Evolutionary conservation across 352 stramenopile species (phyloP).

Genomic region (Phytophthora pinifolia): DNA sequence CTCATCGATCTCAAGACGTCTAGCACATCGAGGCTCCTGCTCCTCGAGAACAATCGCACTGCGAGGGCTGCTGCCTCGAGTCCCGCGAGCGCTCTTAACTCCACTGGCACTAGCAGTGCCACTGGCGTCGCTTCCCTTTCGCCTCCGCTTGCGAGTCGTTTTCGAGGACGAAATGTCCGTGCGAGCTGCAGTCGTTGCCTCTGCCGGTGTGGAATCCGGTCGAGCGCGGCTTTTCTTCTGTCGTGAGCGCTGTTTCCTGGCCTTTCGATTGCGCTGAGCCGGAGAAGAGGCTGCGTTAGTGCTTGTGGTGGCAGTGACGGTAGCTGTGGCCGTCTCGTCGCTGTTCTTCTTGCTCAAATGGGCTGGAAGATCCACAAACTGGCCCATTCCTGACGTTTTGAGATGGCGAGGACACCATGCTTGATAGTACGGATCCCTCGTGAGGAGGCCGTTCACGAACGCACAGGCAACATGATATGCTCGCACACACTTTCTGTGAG

Average conservation of each 20-base stretch:
- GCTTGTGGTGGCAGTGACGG: slow-evolving; percentile 8
- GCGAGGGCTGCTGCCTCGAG: slow-evolving; percentile 11
- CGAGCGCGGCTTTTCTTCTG: slow-evolving; percentile 25
- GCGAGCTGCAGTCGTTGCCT: slow-evolving; percentile 13
- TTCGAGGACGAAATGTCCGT: slow-evolving; percentile 44
- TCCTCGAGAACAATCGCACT: slow-evolving; percentile 15
- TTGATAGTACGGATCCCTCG: slow-evolving; percentile 61
- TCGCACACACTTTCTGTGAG: slow-evolving; percentile 57
- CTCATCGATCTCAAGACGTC: slow-evolving; percentile 51
- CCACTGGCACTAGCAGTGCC: slow-evolving; percentile 9
- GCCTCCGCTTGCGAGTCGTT: slow-evolving; percentile 52
- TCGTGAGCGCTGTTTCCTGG: slow-evolving; percentile 14
- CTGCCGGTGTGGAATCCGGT: slow-evolving; percentile 31
- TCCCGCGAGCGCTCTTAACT: slow-evolving; percentile 13
- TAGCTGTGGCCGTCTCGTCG: neutral
- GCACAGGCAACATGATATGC: slow-evolving; percentile 77
- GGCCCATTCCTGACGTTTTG: slow-evolving; percentile 64
- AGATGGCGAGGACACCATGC: slow-evolving; percentile 79
- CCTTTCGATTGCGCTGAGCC: slow-evolving; percentile 17
- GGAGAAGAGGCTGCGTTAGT: slow-evolving; percentile 12
- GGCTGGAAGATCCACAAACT: slow-evolving; percentile 62
- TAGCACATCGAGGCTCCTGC: slow-evolving; percentile 33
- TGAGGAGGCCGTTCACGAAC: slow-evolving; percentile 70
- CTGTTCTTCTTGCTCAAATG: slow-evolving; percentile 48
- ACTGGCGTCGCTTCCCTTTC: slow-evolving; percentile 25